phyloP scores from a whole-genome alignment of 169 alveolate genomes.

The Plasmodium gonderi region DNA sequence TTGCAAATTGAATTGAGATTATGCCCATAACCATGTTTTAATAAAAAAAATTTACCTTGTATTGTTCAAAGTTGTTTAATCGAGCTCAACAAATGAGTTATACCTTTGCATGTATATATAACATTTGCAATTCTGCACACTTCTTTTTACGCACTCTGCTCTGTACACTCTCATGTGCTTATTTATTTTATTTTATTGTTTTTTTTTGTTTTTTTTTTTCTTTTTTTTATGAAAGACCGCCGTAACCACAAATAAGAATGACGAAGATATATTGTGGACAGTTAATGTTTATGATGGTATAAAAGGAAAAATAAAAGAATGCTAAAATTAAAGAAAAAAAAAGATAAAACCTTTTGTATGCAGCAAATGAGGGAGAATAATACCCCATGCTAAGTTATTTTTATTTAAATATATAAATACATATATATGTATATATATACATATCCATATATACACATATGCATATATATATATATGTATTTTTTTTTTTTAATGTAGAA shows the following conservation, averaged over 20 bases:
- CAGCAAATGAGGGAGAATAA: neutral
- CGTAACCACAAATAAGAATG: conserved; percentile 31
- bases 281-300: conserved; percentile 71
- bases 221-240: conserved; percentile 31
- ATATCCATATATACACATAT: neutral
- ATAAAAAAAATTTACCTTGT: too few species aligned
- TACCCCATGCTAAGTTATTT: too few species aligned
- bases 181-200: neutral
- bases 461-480: neutral
- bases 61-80: too few species aligned
- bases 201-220: neutral
- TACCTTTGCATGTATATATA: too few species aligned
- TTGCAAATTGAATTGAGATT: too few species aligned
- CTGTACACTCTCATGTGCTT: neutral
- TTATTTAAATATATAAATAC: too few species aligned
- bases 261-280: conserved; percentile 44
- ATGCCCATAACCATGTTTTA: too few species aligned
- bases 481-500: conserved; percentile 11
- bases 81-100: too few species aligned
- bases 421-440: too few species aligned
- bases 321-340: neutral
- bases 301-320: neutral
- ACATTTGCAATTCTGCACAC: too few species aligned
- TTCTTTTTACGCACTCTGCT: too few species aligned
- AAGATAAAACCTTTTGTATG: neutral